Conservation (phyloP, 371 early-diverging fungal species). For the Funneliformis caledonium region DNA sequence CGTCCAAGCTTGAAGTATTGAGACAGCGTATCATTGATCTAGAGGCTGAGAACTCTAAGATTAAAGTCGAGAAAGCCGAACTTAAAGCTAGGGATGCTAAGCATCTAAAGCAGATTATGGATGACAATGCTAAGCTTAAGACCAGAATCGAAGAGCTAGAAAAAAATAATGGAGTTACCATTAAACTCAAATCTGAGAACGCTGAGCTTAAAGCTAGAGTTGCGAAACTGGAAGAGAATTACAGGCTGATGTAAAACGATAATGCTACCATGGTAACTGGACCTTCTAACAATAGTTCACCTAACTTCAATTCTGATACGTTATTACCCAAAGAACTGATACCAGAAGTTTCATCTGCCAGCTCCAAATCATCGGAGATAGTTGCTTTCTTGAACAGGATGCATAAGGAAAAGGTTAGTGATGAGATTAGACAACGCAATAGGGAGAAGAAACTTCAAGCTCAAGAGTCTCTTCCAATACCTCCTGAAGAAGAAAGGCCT, state of each 20-base stretch:
- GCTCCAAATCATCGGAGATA: neutral
- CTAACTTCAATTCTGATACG: neutral
- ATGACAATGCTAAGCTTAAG: conserved; percentile 16
- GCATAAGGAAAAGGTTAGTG: conserved; percentile 33
- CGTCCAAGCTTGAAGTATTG: neutral
- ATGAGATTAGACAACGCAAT: conserved; percentile 26
- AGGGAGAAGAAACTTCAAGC: conserved; percentile 21
- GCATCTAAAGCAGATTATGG: neutral
- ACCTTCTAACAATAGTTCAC: neutral
- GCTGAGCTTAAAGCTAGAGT: neutral
- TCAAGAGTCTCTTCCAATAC: conserved; percentile 2
- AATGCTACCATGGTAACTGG: too few species aligned
- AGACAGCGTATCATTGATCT: too few species aligned
- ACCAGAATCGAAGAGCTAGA: neutral
- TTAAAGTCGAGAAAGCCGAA: neutral
- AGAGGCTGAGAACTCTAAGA: neutral
- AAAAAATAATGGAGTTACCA: too few species aligned
- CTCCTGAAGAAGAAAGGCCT: neutral
- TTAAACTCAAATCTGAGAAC: neutral
- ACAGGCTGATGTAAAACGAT: neutral
- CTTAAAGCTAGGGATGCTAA: neutral
- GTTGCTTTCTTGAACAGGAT: conserved; percentile 10
- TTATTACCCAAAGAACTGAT: neutral
- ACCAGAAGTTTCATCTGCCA: too few species aligned
- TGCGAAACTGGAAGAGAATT: neutral